phyloP scores from a whole-genome alignment of 192 early-diverging fungal genomes.

The Allomyces arbusculus region DNA sequence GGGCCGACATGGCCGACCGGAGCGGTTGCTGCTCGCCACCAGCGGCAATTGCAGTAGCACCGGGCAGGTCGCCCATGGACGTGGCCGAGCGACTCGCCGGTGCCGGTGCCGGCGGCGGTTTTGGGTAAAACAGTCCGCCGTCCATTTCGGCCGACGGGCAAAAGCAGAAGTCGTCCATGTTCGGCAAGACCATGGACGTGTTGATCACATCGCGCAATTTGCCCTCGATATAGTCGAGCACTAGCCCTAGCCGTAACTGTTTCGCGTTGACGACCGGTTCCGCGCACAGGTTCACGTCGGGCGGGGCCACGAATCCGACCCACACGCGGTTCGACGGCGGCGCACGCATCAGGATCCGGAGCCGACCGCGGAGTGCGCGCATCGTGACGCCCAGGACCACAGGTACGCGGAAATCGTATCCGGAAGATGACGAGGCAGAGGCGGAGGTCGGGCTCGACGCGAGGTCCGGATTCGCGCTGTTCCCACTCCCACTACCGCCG shows the following conservation, averaged over 20 bases:
- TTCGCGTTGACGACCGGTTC: slow-evolving; percentile 68
- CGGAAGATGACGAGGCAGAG: slow-evolving; percentile 30
- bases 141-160: slow-evolving; percentile 20
- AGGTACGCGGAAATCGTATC: slow-evolving; percentile 42
- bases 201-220: slow-evolving; percentile 61
- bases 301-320: slow-evolving; percentile 66
- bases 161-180: slow-evolving; percentile 74
- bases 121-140: neutral
- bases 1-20: no score
- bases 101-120: no score
- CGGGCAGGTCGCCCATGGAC: no score
- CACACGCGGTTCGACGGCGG: slow-evolving; percentile 66
- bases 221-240: slow-evolving; percentile 70
- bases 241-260: slow-evolving; percentile 49
- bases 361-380: slow-evolving; percentile 44
- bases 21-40: no score
- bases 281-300: slow-evolving; percentile 46
- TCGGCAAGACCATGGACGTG: slow-evolving; percentile 59
- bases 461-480: slow-evolving; percentile 36
- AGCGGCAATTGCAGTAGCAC: no score
- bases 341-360: slow-evolving; percentile 55
- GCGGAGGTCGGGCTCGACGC: slow-evolving; percentile 49
- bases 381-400: slow-evolving; percentile 58
- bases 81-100: no score
- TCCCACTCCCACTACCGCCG: no score